Evolutionary conservation across 768 basidiomycete species (phyloP).

Genomic region (Boletus speciosus): DNA sequence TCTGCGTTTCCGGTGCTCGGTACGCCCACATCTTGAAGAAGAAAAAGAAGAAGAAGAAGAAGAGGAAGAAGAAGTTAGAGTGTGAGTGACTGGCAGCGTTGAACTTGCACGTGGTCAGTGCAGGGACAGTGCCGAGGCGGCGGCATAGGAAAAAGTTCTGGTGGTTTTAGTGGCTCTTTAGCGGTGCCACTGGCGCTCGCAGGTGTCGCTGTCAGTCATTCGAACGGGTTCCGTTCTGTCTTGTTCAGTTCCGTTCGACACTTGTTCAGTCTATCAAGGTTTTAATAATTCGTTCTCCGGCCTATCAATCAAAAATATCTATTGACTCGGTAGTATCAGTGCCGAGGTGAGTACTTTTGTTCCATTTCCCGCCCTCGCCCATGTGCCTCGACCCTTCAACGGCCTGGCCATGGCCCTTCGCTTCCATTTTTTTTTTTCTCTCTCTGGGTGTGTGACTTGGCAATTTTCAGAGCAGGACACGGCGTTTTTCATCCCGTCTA

Average conservation of each 20-base stretch:
- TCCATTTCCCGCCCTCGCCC: background rate
- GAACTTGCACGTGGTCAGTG: background rate
- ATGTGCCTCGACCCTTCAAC: background rate
- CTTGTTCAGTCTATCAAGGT: background rate
- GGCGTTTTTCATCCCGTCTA: background rate
- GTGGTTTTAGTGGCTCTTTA: too few species aligned
- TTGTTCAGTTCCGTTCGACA: background rate
- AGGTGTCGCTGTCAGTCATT: background rate
- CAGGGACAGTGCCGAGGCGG: background rate
- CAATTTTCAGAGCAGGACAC: background rate
- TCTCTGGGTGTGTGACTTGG: background rate
- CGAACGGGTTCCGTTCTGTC: background rate
- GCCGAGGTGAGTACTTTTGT: background rate
- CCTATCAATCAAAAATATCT: background rate
- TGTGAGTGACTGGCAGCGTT: too few species aligned
- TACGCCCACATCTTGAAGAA: too few species aligned
- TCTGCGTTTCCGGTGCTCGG: background rate
- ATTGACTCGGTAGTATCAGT: too few species aligned
- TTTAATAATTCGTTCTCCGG: background rate
- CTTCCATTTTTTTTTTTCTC: background rate
- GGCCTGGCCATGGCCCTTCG: background rate
- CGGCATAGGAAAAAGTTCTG: too few species aligned
- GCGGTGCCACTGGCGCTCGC: background rate
- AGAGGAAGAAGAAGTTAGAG: too few species aligned
- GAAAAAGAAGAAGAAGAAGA: too few species aligned